Percentiles rank a stretch among this genome's conserved stretches.
phyloP scores from a whole-genome alignment of 1,139 yeast genomes.

The Spathaspora jeffriesii region DNA sequence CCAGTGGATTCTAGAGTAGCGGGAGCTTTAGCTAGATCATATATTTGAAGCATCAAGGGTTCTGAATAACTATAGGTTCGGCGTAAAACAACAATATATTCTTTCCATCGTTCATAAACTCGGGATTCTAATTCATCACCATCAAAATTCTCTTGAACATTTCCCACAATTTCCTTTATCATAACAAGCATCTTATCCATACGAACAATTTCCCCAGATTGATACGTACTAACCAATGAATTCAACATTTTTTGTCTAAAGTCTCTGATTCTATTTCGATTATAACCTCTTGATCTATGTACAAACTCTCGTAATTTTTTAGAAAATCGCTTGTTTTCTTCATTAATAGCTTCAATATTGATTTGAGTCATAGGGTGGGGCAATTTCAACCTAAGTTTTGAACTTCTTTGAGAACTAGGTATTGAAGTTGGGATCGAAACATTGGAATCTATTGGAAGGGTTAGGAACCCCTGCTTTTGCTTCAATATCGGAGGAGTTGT shows the following conservation, averaged over 20 bases:
- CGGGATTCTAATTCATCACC: slow-evolving; percentile 54
- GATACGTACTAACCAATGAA: slow-evolving; percentile 26
- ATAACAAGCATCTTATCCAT: slow-evolving; percentile 67
- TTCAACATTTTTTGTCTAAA: slow-evolving; percentile 20
- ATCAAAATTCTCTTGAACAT: slow-evolving; percentile 13
- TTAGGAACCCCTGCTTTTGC: background rate
- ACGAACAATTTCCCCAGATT: slow-evolving; percentile 63
- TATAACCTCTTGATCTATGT: slow-evolving; percentile 21
- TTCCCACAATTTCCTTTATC: slow-evolving; percentile 34
- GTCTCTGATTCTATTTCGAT: slow-evolving; percentile 16
- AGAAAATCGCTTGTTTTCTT: slow-evolving; percentile 22
- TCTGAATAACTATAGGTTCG: slow-evolving; percentile 47
- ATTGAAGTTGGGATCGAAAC: background rate
- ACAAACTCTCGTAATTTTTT: slow-evolving; percentile 25
- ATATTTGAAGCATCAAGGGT: slow-evolving; percentile 65
- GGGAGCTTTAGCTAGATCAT: slow-evolving; percentile 45
- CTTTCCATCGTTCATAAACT: slow-evolving; percentile 74
- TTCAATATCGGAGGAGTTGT: background rate
- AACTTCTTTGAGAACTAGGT: background rate
- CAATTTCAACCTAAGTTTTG: slow-evolving; percentile 7
- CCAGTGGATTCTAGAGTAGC: slow-evolving; percentile 16
- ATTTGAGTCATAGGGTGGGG: slow-evolving; percentile 11
- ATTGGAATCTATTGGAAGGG: background rate
- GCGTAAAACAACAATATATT: slow-evolving; percentile 67
- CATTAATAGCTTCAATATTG: slow-evolving; percentile 16